phyloP scores from a whole-genome alignment of 2,329 filamentous ascomycete species.

The Emmonsia crescens region DNA sequence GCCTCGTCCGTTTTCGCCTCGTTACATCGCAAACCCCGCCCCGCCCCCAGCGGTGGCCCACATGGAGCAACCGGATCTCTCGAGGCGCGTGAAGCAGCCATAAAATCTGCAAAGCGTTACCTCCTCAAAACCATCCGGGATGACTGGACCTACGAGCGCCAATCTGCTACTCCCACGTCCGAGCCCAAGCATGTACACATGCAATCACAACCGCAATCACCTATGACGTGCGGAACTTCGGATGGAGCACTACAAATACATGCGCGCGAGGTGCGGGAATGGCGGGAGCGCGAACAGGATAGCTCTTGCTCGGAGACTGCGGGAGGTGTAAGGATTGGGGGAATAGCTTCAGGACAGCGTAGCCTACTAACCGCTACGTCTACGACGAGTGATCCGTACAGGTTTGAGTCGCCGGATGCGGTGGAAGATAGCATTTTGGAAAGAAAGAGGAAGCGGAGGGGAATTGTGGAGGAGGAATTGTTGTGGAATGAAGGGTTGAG shows the following conservation, averaged over 20 bases:
- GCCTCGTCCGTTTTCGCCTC: slow-evolving; percentile 13
- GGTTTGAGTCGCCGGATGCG: slow-evolving; percentile 32
- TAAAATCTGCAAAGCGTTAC: slow-evolving; percentile 32
- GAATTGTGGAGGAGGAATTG: slow-evolving; percentile 52
- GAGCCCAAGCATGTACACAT: neutral
- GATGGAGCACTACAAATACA: neutral
- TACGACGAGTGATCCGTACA: slow-evolving; percentile 20
- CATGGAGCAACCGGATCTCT: neutral
- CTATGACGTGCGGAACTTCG: neutral
- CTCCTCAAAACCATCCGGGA: slow-evolving; percentile 31
- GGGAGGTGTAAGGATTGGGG: neutral
- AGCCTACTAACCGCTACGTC: neutral
- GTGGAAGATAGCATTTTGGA: slow-evolving; percentile 34
- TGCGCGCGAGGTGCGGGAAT: slow-evolving; percentile 10
- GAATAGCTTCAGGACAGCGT: neutral
- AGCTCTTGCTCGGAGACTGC: slow-evolving; percentile 12
- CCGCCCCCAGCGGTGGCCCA: slow-evolving; percentile 6
- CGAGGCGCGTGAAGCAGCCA: slow-evolving; percentile 29
- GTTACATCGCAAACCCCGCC: slow-evolving; percentile 16
- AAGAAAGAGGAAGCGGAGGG: slow-evolving; percentile 47
- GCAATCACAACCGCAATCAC: neutral
- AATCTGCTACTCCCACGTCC: neutral
- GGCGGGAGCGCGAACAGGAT: slow-evolving; percentile 13
- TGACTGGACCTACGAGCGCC: slow-evolving; percentile 31
- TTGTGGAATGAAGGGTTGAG: slow-evolving; percentile 70